Evolutionary conservation across 345 rosid genomes (phyloP).

Genomic region (Tarenaya hassleriana): DNA sequence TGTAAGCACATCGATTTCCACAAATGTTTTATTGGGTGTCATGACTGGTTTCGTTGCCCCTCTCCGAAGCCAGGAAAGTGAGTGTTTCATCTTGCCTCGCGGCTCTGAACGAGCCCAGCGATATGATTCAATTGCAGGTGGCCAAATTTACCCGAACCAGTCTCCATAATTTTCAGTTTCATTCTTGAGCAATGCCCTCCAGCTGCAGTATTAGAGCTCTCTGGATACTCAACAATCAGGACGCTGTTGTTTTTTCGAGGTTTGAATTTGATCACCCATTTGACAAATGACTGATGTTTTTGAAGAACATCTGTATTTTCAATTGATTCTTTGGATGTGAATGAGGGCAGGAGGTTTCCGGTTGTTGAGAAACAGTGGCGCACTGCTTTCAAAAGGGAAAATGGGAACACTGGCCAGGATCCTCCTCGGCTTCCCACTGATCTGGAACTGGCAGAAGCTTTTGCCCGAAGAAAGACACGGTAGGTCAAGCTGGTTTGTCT

Average conservation of each 20-base stretch:
- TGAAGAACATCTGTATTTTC: not conserved
- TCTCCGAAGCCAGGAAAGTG: no score
- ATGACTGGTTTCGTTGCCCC: no score
- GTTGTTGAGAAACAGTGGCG: slow-evolving; percentile 80
- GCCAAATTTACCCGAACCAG: no score
- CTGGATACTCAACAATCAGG: slow-evolving; percentile 78
- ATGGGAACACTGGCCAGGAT: slow-evolving; percentile 30
- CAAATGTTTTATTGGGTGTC: no score
- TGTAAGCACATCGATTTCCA: no score
- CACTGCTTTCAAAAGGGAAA: slow-evolving; percentile 47
- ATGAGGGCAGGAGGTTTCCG: slow-evolving; percentile 60
- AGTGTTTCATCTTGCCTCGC: no score
- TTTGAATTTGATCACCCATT: slow-evolving; percentile 12
- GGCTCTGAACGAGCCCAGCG: no score
- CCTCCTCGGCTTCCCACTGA: slow-evolving; percentile 59
- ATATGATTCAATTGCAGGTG: no score
- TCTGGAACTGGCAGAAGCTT: slow-evolving; percentile 54
- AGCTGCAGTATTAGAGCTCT: slow-evolving; percentile 82
- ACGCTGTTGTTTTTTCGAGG: slow-evolving; percentile 83
- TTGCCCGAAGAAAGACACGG: slow-evolving; percentile 58
- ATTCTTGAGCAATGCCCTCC: slow-evolving; percentile 33
- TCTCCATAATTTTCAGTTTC: no score
- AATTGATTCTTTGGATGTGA: not conserved
- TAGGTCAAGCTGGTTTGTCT: slow-evolving; percentile 13
- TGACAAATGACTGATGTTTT: slow-evolving; percentile 1